These are phyloP conservation scores for Ustanciosporium gigantosporum DNA, from an alignment of 1,284 basidiomycete species.

Conservation along the genomic window DNA sequence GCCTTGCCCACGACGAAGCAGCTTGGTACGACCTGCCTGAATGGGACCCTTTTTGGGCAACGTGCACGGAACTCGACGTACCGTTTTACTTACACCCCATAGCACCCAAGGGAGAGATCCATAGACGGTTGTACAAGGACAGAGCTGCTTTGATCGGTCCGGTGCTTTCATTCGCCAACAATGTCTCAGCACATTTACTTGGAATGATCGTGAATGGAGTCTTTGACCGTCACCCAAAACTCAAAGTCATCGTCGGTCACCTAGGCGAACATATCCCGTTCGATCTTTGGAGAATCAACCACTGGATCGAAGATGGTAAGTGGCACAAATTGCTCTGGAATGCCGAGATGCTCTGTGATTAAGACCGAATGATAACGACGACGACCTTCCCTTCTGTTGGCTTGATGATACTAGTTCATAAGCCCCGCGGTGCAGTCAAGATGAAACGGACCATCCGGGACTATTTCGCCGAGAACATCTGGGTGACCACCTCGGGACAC, in stretches of 20 bases:
- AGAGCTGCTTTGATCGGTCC: slow-evolving; percentile 59
- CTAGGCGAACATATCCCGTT: slow-evolving; percentile 60
- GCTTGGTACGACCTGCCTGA: slow-evolving; percentile 38
- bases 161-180: slow-evolving; percentile 59
- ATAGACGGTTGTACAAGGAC: slow-evolving; percentile 55
- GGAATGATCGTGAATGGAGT: slow-evolving; percentile 61
- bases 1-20: slow-evolving; percentile 33
- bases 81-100: slow-evolving; percentile 61
- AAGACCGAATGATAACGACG: background rate
- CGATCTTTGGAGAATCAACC: slow-evolving; percentile 60
- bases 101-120: slow-evolving; percentile 57
- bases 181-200: slow-evolving; percentile 58
- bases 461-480: slow-evolving; percentile 55
- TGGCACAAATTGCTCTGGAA: background rate
- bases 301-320: slow-evolving; percentile 58
- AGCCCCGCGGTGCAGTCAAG: slow-evolving; percentile 41
- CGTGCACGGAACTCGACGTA: slow-evolving; percentile 58
- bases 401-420: too few relatives aligned
- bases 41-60: slow-evolving; percentile 54
- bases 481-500: slow-evolving; percentile 53
- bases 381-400: too few relatives aligned
- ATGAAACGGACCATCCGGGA: slow-evolving; percentile 48
- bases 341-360: background rate
- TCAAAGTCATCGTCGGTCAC: slow-evolving; percentile 61
- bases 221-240: slow-evolving; percentile 61